Evolutionary conservation across 164 flowering plant genomes (phyloP).

Genomic region (Annona cherimola): DNA sequence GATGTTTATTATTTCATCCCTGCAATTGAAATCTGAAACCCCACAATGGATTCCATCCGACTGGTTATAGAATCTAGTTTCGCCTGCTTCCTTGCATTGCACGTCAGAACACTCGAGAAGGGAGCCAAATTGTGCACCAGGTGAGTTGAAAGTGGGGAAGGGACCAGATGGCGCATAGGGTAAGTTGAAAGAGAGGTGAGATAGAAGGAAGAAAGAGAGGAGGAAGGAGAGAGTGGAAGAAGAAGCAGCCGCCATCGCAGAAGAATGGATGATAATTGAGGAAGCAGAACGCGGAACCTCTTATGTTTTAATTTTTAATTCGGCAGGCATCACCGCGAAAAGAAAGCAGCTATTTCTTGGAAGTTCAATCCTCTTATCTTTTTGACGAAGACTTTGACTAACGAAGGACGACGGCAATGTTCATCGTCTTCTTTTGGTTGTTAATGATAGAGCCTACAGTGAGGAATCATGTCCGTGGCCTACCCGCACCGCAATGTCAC

Average conservation of each 20-base stretch:
- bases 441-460: conserved; percentile 15
- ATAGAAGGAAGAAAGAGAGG: background rate
- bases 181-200: background rate
- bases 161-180: background rate
- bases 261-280: background rate
- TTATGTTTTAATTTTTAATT: background rate
- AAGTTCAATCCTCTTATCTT: background rate
- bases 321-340: too few relatives aligned
- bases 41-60: background rate
- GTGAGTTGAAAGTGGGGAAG: too few relatives aligned
- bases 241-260: background rate
- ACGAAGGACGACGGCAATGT: too few relatives aligned
- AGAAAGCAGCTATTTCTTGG: background rate
- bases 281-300: background rate
- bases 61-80: background rate
- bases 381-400: background rate
- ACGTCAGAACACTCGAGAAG: background rate
- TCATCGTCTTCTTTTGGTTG: conserved; percentile 26
- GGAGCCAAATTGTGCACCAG: too few relatives aligned
- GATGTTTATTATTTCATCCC: background rate
- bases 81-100: background rate
- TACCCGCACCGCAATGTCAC: conserved; percentile 34
- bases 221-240: background rate
- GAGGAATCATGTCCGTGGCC: conserved; percentile 31
- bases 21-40: background rate